Conservation (phyloP, 108 stramenopile genomes). For the Discostella stelligeroides region DNA sequence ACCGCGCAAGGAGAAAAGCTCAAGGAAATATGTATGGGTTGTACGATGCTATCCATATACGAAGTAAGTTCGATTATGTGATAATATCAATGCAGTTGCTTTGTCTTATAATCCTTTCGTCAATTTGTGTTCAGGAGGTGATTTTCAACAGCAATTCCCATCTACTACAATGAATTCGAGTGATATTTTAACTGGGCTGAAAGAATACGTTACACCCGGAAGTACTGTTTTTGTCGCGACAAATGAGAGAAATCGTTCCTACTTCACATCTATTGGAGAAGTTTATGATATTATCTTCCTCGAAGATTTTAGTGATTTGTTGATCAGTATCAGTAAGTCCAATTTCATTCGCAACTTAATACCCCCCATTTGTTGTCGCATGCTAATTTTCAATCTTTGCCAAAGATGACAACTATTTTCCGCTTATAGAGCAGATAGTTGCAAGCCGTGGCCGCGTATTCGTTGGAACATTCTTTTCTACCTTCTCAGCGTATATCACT, state of each 20-base stretch:
- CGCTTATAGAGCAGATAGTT: slow-evolving; percentile 70
- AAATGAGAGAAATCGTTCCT: slow-evolving; percentile 59
- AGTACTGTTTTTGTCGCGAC: slow-evolving; percentile 58
- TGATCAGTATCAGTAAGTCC: slow-evolving; percentile 20
- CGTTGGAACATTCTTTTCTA: slow-evolving; percentile 66
- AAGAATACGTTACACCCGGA: slow-evolving; percentile 12
- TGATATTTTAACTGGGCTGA: slow-evolving; percentile 25
- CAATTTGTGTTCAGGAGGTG: slow-evolving; percentile 1
- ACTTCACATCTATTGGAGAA: slow-evolving; percentile 40
- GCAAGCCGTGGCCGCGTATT: slow-evolving; percentile 56
- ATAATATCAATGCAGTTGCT: background rate
- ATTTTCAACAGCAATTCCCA: slow-evolving; percentile 38
- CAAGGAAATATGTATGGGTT: slow-evolving; percentile 29
- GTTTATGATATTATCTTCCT: slow-evolving; percentile 49
- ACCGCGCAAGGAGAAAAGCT: slow-evolving; percentile 11
- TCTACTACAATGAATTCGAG: slow-evolving; percentile 16
- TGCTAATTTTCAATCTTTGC: slow-evolving; percentile 7
- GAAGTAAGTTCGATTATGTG: slow-evolving; percentile 28
- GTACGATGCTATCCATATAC: slow-evolving; percentile 59
- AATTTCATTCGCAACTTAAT: too few relatives aligned
- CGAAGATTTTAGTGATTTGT: slow-evolving; percentile 25
- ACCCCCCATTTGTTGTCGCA: background rate
- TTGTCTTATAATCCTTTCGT: background rate
- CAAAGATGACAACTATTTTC: slow-evolving; percentile 56
- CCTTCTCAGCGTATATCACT: slow-evolving; percentile 70